Evolutionary conservation across 768 basidiomycete species (phyloP).

Genomic region (Fibroporia radiculosa): DNA sequence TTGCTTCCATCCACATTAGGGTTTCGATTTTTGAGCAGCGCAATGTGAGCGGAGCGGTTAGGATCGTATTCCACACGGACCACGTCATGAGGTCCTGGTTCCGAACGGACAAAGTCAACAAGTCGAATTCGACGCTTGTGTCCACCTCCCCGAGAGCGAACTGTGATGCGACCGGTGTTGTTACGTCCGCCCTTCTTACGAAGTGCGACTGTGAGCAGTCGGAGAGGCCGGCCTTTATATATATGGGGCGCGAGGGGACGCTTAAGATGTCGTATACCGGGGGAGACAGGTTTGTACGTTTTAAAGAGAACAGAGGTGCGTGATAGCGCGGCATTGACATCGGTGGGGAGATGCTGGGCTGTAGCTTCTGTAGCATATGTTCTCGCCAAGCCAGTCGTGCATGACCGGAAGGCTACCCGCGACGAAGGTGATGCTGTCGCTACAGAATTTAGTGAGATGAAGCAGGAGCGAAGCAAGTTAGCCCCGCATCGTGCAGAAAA

Average conservation of each 20-base stretch:
- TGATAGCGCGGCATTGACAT: conserved; percentile 35
- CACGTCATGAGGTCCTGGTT: conserved; percentile 79
- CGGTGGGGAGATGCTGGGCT: conserved; percentile 23
- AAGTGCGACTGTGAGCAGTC: conserved; percentile 71
- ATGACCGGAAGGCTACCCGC: conserved; percentile 5
- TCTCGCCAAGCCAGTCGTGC: conserved; percentile 15
- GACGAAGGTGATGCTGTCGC: conserved; percentile 16
- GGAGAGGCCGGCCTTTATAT: conserved; percentile 79
- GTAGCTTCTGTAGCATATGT: conserved; percentile 32
- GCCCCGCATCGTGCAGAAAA: conserved; percentile 37
- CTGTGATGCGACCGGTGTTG: conserved; percentile 74
- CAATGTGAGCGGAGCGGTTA: conserved; percentile 88
- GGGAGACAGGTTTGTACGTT: conserved; percentile 84
- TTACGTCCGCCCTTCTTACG: conserved; percentile 88
- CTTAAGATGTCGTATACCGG: conserved; percentile 78
- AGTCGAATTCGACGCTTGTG: conserved; percentile 80
- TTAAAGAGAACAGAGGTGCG: conserved; percentile 62
- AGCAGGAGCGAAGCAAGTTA: conserved; percentile 31
- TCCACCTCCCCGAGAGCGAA: conserved; percentile 86
- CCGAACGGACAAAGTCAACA: conserved; percentile 78
- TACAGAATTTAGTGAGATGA: conserved; percentile 18
- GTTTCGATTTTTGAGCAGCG: conserved; percentile 66
- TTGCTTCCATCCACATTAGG: conserved; percentile 41
- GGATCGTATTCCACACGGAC: conserved; percentile 97
- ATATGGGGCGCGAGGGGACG: conserved; percentile 79